Percentiles rank a stretch among this genome's conserved stretches.
Evolutionary conservation across 345 rosid species (phyloP).

Genomic region (Mangifera indica): DNA sequence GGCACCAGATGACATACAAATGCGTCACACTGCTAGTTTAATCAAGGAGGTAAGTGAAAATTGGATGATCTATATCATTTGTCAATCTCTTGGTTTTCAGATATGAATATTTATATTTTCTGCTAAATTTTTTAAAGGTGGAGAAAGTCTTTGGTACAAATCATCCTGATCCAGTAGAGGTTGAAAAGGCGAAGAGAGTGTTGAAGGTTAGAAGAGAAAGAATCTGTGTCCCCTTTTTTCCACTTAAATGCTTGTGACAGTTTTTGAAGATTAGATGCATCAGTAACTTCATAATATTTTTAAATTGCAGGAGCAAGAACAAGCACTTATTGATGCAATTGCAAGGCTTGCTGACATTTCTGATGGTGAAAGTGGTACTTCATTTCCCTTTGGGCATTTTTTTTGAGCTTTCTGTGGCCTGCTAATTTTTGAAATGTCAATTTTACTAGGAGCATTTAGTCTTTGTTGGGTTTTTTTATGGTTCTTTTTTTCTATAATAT

Average conservation of each 20-base stretch:
- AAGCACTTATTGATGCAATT: constrained; percentile 69
- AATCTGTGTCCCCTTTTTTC: constrained; percentile 12
- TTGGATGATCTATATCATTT: constrained; percentile 16
- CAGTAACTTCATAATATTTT: constrained; percentile 9
- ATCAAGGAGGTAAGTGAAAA: constrained; percentile 60
- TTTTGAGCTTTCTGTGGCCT: neutral
- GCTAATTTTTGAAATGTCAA: neutral
- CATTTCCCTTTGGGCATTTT: constrained; percentile 7
- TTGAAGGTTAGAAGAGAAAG: constrained; percentile 54
- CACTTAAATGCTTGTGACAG: neutral
- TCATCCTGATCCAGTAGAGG: constrained; percentile 72
- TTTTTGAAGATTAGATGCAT: neutral
- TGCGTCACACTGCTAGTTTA: constrained; percentile 69
- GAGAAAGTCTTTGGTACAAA: constrained; percentile 68
- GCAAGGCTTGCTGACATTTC: constrained; percentile 69
- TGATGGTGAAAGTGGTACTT: constrained; percentile 67
- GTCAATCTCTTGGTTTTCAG: neutral
- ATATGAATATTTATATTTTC: neutral
- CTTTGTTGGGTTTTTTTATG: neutral
- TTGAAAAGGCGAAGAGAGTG: constrained; percentile 76
- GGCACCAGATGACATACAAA: constrained; percentile 53
- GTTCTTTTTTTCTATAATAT: neutral
- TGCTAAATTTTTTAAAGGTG: constrained; percentile 45
- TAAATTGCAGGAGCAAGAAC: constrained; percentile 70
- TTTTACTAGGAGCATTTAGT: neutral